Base-by-base conservation (phyloP, 2,329 filamentous ascomycete species). In the Stachybotrys elegans region DNA sequence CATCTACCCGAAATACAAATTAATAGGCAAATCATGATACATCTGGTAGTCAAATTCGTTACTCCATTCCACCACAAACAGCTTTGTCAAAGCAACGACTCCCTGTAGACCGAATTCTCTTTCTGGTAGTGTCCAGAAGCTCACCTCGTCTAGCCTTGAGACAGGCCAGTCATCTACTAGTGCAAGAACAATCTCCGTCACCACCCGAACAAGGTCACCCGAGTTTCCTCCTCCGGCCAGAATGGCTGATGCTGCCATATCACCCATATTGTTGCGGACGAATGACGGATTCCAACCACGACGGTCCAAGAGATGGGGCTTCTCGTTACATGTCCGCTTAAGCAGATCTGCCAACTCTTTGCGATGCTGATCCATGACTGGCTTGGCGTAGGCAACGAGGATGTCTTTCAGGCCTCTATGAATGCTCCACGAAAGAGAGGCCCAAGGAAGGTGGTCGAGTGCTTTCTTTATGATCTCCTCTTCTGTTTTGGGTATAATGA, bases 41-140 rank as follows among this genome's bases (percentile, higher is more conserved):
- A 40, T 40, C n/a, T 40, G 38, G 13, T 40, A 40, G 29, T 40
- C 38, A 40, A 31, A 40, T 14, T 40, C 38, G 16, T 25, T 40
- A 7, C 21, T 25, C 38, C 38, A 40, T 29, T 40, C 38, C 12
- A 40, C n/a, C 22, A 40, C 38, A 29, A 40, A 40, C 12, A 40
- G 21, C 8, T 40, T 40, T 19, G 38, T 40, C 38, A 31, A 29
- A 11, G 38, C 38, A 9, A 40, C 17, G 12, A 40, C 20, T 4
- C 21, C 38, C 13, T 29, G 22, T 4, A 17, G 3, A 40, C 29
- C 38, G 13, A 40, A 16, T 14, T n/a, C 22, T 16, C 16, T 23
- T 19, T 14, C 22, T 4, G 38, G 16, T 12, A n/a, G 22, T 29
- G 9, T 40, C 38, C 38, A 40, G 8, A 40, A 40, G 2, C 11